Evolutionary conservation across 305 asterid species (phyloP).

Genomic region (Fraxinus nigra): DNA sequence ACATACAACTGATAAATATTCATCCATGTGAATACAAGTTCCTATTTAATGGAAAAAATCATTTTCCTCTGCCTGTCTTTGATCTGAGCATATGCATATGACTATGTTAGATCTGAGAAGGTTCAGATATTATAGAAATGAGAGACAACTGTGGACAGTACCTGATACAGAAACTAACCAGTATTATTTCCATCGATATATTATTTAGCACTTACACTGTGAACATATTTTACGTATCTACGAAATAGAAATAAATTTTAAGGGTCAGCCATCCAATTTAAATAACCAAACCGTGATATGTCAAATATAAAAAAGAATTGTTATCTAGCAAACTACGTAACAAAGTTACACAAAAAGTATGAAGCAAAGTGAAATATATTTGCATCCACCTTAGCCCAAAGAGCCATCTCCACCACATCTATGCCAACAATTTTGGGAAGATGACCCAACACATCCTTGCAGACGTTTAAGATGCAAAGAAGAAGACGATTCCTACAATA

Average conservation of each 20-base stretch:
- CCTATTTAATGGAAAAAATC: background rate
- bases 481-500: conserved; percentile 75
- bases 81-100: background rate
- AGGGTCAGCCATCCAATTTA: background rate
- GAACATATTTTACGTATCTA: conserved; percentile 8
- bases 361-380: conserved; percentile 15
- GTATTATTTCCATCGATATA: conserved; percentile 3
- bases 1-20: background rate
- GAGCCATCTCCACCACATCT: conserved; percentile 86
- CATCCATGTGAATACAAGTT: conserved; percentile 13
- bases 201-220: background rate
- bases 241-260: background rate
- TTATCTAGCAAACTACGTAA: conserved; percentile 9
- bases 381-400: conserved; percentile 87
- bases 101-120: background rate
- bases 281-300: background rate
- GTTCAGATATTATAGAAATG: conserved; percentile 7
- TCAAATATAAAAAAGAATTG: background rate
- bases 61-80: background rate
- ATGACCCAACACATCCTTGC: conserved; percentile 87
- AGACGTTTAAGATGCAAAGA: conserved; percentile 68
- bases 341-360: conserved; percentile 15
- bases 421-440: conserved; percentile 92
- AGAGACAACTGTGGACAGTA: background rate
- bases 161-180: background rate